phyloP scores from a whole-genome alignment of 805 yeast species.

The Pichia phayaonensis region DNA sequence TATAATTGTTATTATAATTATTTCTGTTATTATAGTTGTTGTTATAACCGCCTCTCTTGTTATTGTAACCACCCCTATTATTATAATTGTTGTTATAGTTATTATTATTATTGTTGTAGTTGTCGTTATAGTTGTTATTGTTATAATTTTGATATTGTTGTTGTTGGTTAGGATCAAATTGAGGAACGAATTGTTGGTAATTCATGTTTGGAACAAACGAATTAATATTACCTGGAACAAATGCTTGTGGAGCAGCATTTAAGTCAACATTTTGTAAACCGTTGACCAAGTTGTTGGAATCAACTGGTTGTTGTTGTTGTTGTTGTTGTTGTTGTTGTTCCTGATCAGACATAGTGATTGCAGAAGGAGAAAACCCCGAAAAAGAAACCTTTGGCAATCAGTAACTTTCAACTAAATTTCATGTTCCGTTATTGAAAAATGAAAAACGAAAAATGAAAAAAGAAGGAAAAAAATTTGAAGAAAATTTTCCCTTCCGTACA shows the following conservation, averaged over 20 bases:
- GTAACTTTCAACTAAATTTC: neutral
- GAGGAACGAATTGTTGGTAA: slow-evolving; percentile 33
- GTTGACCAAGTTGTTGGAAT: slow-evolving; percentile 36
- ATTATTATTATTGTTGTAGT: slow-evolving; percentile 23
- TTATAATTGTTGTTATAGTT: slow-evolving; percentile 20
- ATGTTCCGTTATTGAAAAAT: neutral
- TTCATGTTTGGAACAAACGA: slow-evolving; percentile 39
- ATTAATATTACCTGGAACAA: slow-evolving; percentile 43
- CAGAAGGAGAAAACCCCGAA: neutral
- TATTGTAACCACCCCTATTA: slow-evolving; percentile 13
- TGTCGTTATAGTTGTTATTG: slow-evolving; percentile 12
- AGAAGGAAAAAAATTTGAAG: neutral
- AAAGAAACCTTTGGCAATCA: neutral
- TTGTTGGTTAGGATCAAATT: slow-evolving; percentile 27
- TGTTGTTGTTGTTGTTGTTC: slow-evolving; percentile 11
- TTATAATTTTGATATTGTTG: slow-evolving; percentile 12
- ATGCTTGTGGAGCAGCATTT: slow-evolving; percentile 27
- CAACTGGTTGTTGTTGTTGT: slow-evolving; percentile 28
- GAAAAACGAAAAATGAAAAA: neutral
- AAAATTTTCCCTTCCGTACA: neutral
- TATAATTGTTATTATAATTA: slow-evolving; percentile 14
- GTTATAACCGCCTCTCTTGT: slow-evolving; percentile 6
- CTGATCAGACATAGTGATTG: slow-evolving; percentile 21
- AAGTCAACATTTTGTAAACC: slow-evolving; percentile 38
- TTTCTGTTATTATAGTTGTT: slow-evolving; percentile 3